Conservation (phyloP, 2,329 filamentous ascomycete genomes). For the Cordyceps tenuipes region DNA sequence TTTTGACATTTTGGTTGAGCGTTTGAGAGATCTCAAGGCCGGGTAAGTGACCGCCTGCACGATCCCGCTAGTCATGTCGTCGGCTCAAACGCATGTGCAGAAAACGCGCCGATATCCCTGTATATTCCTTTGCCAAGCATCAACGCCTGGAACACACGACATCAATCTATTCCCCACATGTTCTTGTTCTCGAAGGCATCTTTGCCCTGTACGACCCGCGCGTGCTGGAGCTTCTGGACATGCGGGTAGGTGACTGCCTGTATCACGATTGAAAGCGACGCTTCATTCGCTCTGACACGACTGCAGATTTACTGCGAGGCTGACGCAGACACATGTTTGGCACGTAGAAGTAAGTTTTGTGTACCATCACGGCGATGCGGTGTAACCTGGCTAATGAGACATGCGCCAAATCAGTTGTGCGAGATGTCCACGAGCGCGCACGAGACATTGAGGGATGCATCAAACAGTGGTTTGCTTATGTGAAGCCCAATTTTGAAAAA, state of each 20-base stretch:
- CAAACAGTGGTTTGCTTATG: conserved; percentile 95
- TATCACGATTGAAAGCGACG: not conserved
- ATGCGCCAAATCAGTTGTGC: conserved; percentile 48
- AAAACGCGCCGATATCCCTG: conserved; percentile 80
- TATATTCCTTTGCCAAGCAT: conserved; percentile 94
- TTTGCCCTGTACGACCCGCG: conserved; percentile 86
- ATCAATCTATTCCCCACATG: conserved; percentile 91
- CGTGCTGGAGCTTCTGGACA: conserved; percentile 78
- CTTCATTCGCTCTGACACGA: not conserved
- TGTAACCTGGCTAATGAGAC: conserved; percentile 4
- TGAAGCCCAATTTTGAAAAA: conserved; percentile 94
- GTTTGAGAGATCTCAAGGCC: conserved; percentile 75
- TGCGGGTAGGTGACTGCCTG: conserved; percentile 53
- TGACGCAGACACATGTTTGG: conserved; percentile 87
- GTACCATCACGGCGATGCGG: conserved; percentile 12
- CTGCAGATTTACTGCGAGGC: conserved; percentile 86
- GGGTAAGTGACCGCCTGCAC: conserved; percentile 52
- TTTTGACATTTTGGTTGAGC: conserved; percentile 79
- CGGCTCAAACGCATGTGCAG: conserved; percentile 34
- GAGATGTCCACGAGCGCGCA: conserved; percentile 82
- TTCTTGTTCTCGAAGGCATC: conserved; percentile 91
- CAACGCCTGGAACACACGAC: conserved; percentile 70
- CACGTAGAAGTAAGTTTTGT: conserved; percentile 62
- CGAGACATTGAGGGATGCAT: conserved; percentile 91
- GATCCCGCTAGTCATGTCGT: not conserved